These are phyloP conservation scores for Syzygium grande DNA, from an alignment of 345 rosid species.

Conservation along the genomic window DNA sequence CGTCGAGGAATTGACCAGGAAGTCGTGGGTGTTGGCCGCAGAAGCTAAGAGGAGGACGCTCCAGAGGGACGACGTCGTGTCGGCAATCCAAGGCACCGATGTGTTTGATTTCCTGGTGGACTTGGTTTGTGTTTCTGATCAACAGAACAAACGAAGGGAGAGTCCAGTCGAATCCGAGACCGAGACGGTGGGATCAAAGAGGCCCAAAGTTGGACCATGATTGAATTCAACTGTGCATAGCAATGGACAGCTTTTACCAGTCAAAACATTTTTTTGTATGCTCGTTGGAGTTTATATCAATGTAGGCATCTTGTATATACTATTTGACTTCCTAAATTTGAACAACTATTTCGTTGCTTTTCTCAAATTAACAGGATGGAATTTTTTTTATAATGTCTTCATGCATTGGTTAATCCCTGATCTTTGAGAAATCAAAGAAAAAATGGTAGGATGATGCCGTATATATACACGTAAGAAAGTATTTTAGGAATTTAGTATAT, in stretches of 20 bases:
- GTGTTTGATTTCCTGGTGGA: constrained; percentile 43
- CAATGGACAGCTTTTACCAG: neutral
- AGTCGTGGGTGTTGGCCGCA: constrained; percentile 44
- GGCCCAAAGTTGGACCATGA: neutral
- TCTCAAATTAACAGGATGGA: neutral
- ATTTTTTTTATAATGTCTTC: neutral
- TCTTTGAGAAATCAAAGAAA: neutral
- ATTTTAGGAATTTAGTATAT: neutral
- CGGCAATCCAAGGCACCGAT: constrained; percentile 43
- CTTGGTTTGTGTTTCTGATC: constrained; percentile 11
- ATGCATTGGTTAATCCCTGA: neutral
- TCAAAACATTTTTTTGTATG: neutral
- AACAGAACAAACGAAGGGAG: neutral
- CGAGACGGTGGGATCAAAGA: neutral
- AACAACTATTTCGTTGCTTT: neutral
- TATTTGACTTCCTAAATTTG: neutral
- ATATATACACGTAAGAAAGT: neutral
- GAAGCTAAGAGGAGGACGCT: constrained; percentile 54
- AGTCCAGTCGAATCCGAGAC: neutral
- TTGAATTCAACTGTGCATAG: neutral
- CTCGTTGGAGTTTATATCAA: neutral
- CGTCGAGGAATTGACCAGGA: constrained; percentile 41
- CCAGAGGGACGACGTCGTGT: constrained; percentile 45
- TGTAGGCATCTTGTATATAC: neutral
- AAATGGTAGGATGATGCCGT: neutral